Base-by-base conservation (phyloP, 2,329 filamentous ascomycete genomes). In the Ceratocystis ficicola region DNA sequence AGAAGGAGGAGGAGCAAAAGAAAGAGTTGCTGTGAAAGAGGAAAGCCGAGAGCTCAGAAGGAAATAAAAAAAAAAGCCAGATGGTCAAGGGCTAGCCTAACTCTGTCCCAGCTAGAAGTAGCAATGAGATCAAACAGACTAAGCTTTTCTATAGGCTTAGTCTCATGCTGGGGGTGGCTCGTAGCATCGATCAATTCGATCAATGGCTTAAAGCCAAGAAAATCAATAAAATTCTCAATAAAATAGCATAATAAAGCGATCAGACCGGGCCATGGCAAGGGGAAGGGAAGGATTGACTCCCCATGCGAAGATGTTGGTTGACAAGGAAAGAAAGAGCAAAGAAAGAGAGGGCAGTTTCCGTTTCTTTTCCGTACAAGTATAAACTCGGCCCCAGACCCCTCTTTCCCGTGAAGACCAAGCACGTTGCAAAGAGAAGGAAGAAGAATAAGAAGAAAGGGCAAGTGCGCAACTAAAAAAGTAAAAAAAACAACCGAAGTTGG, bases 301-400 rank as follows among this genome's bases (percentile, higher is more conserved):
- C 60, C 60, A 28, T 62, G 60, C 20, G 32, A 62, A 44, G 32
- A 62, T 44, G 44, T 41, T 62, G 36, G 60, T 62, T 62, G 60
- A 62, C 60, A 62, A 62, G 60, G 36, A 28, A 62, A 22, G 44
- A 32, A 62, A 44, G 60, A 44, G 8, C 36, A 25, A 62, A 36
- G 32, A 15, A 44, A 44, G 22, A 28, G 46, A 62, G 25, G 60
- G 30, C 60, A 62, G 44, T 55, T 55, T 55, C 22, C 22, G 50
- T 25, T 48, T 22, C 50, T 55, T 55, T 50, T 55, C 60, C 36
- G 22, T 44, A 44, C 36, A 62, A 46, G 60, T 62, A 62, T 62
- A 46, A 62, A 62, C 20, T 62, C 36, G n/a, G 60, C 36, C 60
- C 60, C 60, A 44, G 30, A 17, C 20, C 60, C 60, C 36, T 22